Percentiles rank a stretch among this genome's conserved stretches.
These are phyloP conservation scores for Apiospora arundinis DNA, from an alignment of 2,329 filamentous ascomycete genomes.

Conservation along the genomic window DNA sequence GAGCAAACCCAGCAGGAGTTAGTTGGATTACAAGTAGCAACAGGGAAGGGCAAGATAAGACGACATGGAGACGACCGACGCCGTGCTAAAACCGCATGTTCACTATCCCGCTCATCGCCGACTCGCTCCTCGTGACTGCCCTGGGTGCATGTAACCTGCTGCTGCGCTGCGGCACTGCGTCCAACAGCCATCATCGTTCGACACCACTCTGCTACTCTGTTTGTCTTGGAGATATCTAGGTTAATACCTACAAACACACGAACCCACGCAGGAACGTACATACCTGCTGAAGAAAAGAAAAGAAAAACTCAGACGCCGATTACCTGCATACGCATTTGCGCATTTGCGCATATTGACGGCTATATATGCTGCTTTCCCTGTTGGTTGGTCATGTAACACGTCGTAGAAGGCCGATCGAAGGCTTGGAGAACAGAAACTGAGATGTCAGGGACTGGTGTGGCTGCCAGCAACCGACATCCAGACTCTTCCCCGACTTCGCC, in stretches of 20 bases:
- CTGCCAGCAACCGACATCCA: slow-evolving; percentile 1
- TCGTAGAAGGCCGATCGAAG: slow-evolving; percentile 12
- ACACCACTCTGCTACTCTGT: not conserved
- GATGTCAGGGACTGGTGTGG: slow-evolving; percentile 6
- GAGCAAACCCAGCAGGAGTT: no score
- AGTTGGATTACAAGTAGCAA: not conserved
- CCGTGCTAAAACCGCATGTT: not conserved
- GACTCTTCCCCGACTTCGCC: not conserved
- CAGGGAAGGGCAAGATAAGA: not conserved
- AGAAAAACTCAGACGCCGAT: not conserved
- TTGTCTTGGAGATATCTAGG: slow-evolving; percentile 2
- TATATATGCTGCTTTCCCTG: not conserved
- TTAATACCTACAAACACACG: not conserved
- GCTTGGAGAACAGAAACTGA: not conserved
- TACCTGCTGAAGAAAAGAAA: not conserved
- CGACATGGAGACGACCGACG: not conserved
- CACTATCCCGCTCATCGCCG: not conserved
- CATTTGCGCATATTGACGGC: not conserved
- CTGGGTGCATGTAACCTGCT: not conserved
- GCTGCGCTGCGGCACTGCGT: not conserved
- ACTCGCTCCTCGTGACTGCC: not conserved
- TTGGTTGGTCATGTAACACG: not conserved
- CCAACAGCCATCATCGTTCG: not conserved
- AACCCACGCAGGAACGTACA: not conserved
- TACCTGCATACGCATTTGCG: not conserved